Percentiles rank a stretch among this genome's conserved stretches.
Evolutionary conservation across 2,329 filamentous ascomycete genomes (phyloP).

Genomic region (Talaromyces islandicus): DNA sequence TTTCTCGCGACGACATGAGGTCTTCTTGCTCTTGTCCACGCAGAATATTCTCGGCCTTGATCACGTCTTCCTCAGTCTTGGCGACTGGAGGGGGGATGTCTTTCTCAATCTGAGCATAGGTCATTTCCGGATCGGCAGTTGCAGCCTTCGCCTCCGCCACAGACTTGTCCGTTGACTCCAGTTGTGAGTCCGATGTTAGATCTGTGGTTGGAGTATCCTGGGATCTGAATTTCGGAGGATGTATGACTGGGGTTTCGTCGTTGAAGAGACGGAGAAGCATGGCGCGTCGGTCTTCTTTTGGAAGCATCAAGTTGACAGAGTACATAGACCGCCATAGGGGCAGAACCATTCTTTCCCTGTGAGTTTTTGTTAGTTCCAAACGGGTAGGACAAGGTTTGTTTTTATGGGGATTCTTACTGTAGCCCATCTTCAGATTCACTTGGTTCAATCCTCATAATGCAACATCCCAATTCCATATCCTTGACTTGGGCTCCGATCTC

Average conservation of each 20-base stretch:
- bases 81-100: constrained; percentile 12
- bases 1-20: constrained; percentile 35
- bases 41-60: constrained; percentile 34
- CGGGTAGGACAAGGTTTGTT: not conserved
- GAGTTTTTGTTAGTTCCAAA: constrained; percentile 15
- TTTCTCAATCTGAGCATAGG: not conserved
- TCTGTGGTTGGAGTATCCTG: not conserved
- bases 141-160: not conserved
- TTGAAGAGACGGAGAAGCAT: constrained; percentile 91
- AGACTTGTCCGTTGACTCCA: not conserved
- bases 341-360: constrained; percentile 72
- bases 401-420: constrained; percentile 31
- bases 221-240: constrained; percentile 27
- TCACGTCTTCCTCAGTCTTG: constrained; percentile 27
- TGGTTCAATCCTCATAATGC: constrained; percentile 77
- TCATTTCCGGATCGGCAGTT: constrained; percentile 4
- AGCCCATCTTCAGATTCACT: constrained; percentile 58
- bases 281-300: constrained; percentile 89
- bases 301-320: constrained; percentile 92
- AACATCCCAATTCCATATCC: constrained; percentile 83
- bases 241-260: constrained; percentile 77
- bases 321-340: constrained; percentile 92
- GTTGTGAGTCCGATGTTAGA: not conserved
- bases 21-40: constrained; percentile 37
- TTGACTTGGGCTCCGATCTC: constrained; percentile 82